These are phyloP conservation scores for Elaeis guineensis DNA, from an alignment of 176 grass and related monocot genomes.

Conservation along the genomic window DNA sequence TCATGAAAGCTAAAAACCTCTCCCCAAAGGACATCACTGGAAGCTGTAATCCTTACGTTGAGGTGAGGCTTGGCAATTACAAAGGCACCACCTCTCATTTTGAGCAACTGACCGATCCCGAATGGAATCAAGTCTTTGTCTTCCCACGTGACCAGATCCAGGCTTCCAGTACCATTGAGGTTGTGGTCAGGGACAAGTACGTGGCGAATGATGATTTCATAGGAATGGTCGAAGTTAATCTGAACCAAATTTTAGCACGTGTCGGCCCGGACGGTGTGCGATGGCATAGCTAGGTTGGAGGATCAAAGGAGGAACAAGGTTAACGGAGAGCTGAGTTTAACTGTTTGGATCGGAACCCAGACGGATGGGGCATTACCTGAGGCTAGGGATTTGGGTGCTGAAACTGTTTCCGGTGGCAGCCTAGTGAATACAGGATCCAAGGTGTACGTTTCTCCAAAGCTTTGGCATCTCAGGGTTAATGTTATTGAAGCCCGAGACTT, in stretches of 20 bases:
- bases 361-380: conserved; percentile 86
- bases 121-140: conserved; percentile 92
- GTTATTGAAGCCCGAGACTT: conserved; percentile 90
- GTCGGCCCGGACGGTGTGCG: conserved; percentile 78
- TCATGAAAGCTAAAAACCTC: conserved; percentile 20
- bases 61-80: conserved; percentile 93
- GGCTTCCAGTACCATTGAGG: conserved; percentile 59
- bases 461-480: conserved; percentile 90
- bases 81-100: conserved; percentile 66
- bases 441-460: conserved; percentile 79
- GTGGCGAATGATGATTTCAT: conserved; percentile 86
- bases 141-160: conserved; percentile 84
- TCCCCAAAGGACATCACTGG: conserved; percentile 60
- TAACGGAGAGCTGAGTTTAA: conserved; percentile 75
- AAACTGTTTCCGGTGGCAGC: conserved; percentile 47
- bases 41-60: conserved; percentile 64
- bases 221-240: conserved; percentile 63
- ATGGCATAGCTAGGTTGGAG: conserved; percentile 81
- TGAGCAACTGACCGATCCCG: conserved; percentile 52
- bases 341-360: conserved; percentile 88
- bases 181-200: conserved; percentile 75
- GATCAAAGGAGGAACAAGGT: conserved; percentile 41
- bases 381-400: conserved; percentile 92
- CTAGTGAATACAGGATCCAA: conserved; percentile 62
- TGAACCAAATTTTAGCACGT: conserved; percentile 65